A percentile compares a stretch with the other conserved stretches of the same genome.
Conservation (phyloP, 352 stramenopile species). For the Elongisporangium prolatum region DNA sequence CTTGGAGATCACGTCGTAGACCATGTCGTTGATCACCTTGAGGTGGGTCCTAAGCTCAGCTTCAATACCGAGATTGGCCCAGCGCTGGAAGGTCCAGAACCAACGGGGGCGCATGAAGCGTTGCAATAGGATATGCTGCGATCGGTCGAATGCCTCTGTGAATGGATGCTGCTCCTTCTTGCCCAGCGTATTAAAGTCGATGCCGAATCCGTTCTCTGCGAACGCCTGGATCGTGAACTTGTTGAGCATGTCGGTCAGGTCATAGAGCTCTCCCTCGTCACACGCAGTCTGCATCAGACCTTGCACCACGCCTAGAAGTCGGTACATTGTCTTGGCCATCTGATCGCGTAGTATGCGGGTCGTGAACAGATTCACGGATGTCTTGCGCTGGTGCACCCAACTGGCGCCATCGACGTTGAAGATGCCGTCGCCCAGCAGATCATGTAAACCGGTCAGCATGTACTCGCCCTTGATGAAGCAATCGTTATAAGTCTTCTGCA, state of each 20-base stretch:
- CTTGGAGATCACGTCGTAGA: constrained; percentile 11
- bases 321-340: constrained; percentile 2
- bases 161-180: constrained; percentile 27
- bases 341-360: constrained; percentile 27
- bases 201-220: constrained; percentile 35
- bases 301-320: neutral
- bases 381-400: constrained; percentile 65
- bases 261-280: neutral
- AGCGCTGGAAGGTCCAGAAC: neutral
- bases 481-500: constrained; percentile 47
- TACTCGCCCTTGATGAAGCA: constrained; percentile 56
- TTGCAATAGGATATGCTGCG: constrained; percentile 17
- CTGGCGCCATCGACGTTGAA: constrained; percentile 45
- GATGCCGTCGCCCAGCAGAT: constrained; percentile 59
- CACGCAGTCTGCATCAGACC: neutral
- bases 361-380: constrained; percentile 77
- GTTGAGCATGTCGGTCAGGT: constrained; percentile 27
- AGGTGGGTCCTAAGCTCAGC: neutral
- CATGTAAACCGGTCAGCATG: constrained; percentile 23
- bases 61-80: neutral
- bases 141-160: constrained; percentile 23
- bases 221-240: constrained; percentile 42
- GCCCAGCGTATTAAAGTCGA: constrained; percentile 25
- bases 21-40: constrained; percentile 11
- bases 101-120: constrained; percentile 17